Evolutionary conservation across 331 rosid species (phyloP).

Genomic region (Malus hybrid): DNA sequence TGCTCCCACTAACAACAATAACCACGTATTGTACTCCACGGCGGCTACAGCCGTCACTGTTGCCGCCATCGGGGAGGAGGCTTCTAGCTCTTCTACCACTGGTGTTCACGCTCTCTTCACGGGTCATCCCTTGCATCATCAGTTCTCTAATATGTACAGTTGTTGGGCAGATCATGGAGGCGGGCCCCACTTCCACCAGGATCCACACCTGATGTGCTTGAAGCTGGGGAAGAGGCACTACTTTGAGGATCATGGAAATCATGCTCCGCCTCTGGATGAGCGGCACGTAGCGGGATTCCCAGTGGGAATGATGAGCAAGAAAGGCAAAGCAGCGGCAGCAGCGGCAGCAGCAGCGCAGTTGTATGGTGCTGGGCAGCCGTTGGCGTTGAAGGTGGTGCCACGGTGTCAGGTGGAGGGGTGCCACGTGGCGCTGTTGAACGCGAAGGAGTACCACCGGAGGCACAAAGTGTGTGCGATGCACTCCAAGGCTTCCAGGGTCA

Average conservation of each 20-base stretch:
- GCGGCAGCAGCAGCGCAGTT: background rate
- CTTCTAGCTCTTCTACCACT: background rate
- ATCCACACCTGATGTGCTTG: slow-evolving; percentile 78
- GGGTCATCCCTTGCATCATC: background rate
- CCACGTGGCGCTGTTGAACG: slow-evolving; percentile 63
- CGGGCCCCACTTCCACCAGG: slow-evolving; percentile 33
- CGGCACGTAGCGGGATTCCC: slow-evolving; percentile 26
- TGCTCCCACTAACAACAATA: background rate
- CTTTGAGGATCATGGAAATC: slow-evolving; percentile 54
- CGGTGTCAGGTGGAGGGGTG: slow-evolving; percentile 96
- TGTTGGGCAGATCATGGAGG: slow-evolving; percentile 4
- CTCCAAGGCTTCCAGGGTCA: slow-evolving; percentile 84
- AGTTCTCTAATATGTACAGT: slow-evolving; percentile 13
- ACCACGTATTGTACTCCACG: background rate
- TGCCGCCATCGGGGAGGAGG: background rate
- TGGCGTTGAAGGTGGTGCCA: slow-evolving; percentile 32
- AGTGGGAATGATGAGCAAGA: slow-evolving; percentile 2
- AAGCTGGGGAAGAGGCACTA: slow-evolving; percentile 92
- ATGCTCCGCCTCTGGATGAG: slow-evolving; percentile 6
- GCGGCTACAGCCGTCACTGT: background rate
- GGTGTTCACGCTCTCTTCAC: background rate
- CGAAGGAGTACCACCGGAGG: slow-evolving; percentile 87
- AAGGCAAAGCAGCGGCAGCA: background rate
- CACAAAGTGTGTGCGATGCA: slow-evolving; percentile 93
- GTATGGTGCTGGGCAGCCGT: slow-evolving; percentile 2